Evolutionary conservation across 1,284 basidiomycete genomes (phyloP).

Genomic region (Blastosporella zonata): DNA sequence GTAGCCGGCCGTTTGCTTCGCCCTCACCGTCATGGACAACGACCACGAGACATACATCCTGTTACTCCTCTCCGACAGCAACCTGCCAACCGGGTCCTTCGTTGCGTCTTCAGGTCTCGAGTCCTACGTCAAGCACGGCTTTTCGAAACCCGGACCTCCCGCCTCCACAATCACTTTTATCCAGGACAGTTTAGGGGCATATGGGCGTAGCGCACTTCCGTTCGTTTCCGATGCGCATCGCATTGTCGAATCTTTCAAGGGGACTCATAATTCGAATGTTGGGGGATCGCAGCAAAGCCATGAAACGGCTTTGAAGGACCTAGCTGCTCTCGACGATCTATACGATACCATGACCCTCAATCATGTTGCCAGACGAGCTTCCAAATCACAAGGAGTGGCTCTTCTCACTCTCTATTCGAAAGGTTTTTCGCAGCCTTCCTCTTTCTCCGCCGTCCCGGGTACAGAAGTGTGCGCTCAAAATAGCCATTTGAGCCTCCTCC

Average conservation of each 20-base stretch:
- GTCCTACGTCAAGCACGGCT: constrained; percentile 86
- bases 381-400: constrained; percentile 89
- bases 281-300: constrained; percentile 16
- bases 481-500: constrained; percentile 35
- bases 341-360: constrained; percentile 90
- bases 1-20: constrained; percentile 8
- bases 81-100: constrained; percentile 87
- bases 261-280: constrained; percentile 4
- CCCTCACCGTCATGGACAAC: constrained; percentile 25
- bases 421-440: constrained; percentile 64
- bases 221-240: constrained; percentile 74
- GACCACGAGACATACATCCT: constrained; percentile 61
- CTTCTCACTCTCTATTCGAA: constrained; percentile 87
- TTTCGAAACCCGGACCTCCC: constrained; percentile 42
- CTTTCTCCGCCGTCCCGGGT: constrained; percentile 25
- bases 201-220: constrained; percentile 70
- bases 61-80: constrained; percentile 76
- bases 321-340: constrained; percentile 65
- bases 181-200: constrained; percentile 68
- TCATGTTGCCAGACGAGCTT: constrained; percentile 85
- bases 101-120: constrained; percentile 93
- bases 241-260: constrained; percentile 28
- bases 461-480: constrained; percentile 23
- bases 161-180: constrained; percentile 57
- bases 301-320: constrained; percentile 33